These are phyloP conservation scores for Cryptococcus wingfieldii DNA, from an alignment of 1,284 basidiomycete species.

Conservation along the genomic window DNA sequence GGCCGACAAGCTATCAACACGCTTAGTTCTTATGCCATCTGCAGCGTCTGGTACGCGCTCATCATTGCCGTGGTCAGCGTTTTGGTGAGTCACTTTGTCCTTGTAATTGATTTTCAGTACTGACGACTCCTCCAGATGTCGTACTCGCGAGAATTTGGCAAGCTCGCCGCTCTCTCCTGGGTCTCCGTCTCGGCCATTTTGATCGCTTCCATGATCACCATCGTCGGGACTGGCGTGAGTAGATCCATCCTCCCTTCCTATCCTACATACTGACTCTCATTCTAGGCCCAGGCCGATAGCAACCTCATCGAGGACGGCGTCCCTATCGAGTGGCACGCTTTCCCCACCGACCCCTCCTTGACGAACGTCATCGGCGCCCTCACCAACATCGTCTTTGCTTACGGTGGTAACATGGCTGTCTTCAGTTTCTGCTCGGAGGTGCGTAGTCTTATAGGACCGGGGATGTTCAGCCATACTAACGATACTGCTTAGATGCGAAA, in stretches of 20 bases:
- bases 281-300: conserved; percentile 17
- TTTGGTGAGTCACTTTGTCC: no score
- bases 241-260: not conserved
- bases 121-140: no score
- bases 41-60: no score
- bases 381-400: conserved; percentile 41
- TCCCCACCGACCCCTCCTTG: conserved; percentile 28
- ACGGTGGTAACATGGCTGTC: conserved; percentile 41
- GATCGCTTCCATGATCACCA: not conserved
- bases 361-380: conserved; percentile 36
- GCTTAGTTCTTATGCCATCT: no score
- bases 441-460: not conserved
- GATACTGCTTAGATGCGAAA: conserved; percentile 25
- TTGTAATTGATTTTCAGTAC: no score
- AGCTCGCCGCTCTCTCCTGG: no score
- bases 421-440: conserved; percentile 40
- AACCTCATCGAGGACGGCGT: conserved; percentile 21
- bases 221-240: conserved; percentile 29
- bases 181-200: no score
- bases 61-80: no score
- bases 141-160: no score
- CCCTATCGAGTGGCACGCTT: conserved; percentile 34
- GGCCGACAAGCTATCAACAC: no score
- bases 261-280: not conserved
- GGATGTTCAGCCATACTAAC: not conserved